Evolutionary conservation across 169 alveolate genomes (phyloP).

Genomic region (Cryptosporidium parvum): DNA sequence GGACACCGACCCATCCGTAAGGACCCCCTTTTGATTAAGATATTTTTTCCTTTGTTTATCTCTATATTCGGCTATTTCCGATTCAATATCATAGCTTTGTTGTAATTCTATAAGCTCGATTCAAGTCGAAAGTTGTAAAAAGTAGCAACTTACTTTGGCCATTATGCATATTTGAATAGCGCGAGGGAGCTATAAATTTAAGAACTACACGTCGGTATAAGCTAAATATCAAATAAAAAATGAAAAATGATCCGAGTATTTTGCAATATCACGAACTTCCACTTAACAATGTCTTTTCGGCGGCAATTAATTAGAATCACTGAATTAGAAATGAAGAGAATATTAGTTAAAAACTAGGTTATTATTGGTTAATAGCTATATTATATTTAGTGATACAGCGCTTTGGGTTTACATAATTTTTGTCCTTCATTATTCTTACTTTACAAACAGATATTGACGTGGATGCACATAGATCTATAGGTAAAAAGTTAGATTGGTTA

Average conservation of each 20-base stretch:
- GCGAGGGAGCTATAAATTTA: neutral
- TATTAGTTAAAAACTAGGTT: neutral
- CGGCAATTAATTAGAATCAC: neutral
- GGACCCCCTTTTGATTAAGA: neutral
- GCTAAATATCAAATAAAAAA: no score
- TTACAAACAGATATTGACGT: slow-evolving; percentile 27
- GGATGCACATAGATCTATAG: slow-evolving; percentile 18
- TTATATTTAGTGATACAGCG: neutral
- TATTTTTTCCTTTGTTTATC: slow-evolving; percentile 28
- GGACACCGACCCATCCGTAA: neutral
- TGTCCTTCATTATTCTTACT: slow-evolving; percentile 5
- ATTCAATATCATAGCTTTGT: slow-evolving; percentile 3
- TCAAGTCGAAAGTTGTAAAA: neutral
- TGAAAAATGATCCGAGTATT: neutral
- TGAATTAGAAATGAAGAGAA: neutral
- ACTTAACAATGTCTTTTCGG: neutral
- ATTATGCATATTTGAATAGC: neutral
- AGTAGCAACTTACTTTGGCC: neutral
- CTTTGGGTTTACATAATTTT: slow-evolving; percentile 16
- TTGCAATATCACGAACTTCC: neutral
- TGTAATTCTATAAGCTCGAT: neutral
- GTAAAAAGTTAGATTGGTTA: slow-evolving; percentile 30
- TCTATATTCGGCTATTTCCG: slow-evolving; percentile 41
- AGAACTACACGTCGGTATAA: neutral
- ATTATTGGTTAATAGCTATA: slow-evolving; percentile 13